Conservation (phyloP, 306 rosid genomes). For the Cucurbita maxima region DNA sequence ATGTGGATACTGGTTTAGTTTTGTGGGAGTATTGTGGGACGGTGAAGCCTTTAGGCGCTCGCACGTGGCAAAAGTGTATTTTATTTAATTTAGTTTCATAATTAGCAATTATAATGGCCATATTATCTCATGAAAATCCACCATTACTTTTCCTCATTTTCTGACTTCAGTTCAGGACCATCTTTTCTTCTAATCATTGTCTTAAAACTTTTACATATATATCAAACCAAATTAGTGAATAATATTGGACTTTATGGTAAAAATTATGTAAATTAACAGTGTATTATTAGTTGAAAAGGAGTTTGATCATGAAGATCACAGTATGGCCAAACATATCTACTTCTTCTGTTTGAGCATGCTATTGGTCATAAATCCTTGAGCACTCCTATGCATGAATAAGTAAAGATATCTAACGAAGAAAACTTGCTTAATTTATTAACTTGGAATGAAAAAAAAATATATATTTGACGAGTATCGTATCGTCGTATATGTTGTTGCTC, state of each 20-base stretch:
- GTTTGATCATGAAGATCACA: not conserved
- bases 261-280: not conserved
- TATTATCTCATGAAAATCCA: not conserved
- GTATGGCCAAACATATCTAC: not conserved
- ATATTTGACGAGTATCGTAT: too few relatives aligned
- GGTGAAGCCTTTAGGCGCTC: conserved; percentile 31
- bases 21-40: conserved; percentile 21
- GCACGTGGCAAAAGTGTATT: conserved; percentile 3
- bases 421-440: too few relatives aligned
- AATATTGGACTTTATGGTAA: not conserved
- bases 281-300: not conserved
- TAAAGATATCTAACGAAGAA: not conserved
- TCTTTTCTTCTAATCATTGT: not conserved
- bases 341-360: not conserved
- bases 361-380: not conserved
- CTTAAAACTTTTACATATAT: not conserved
- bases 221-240: not conserved
- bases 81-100: not conserved
- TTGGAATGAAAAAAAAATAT: too few relatives aligned
- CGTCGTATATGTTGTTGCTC: too few relatives aligned
- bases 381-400: not conserved
- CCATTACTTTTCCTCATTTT: not conserved
- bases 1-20: too few relatives aligned
- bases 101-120: not conserved
- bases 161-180: not conserved